Evolutionary conservation across 306 rosid genomes (phyloP).

Genomic region (Alnus glutinosa): DNA sequence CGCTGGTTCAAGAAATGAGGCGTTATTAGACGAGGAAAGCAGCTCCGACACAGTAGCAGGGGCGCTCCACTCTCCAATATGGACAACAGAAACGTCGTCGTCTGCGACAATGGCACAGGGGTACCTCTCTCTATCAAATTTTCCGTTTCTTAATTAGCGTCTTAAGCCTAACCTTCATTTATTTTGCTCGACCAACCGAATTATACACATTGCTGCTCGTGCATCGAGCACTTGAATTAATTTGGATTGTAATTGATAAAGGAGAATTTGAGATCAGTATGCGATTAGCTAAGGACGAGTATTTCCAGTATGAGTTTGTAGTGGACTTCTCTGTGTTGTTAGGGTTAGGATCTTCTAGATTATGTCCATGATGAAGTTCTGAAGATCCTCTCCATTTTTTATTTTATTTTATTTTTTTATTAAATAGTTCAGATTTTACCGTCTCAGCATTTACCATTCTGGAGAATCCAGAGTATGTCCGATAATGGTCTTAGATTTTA

Average conservation of each 20-base stretch:
- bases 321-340: not conserved
- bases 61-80: conserved; percentile 25
- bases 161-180: not conserved
- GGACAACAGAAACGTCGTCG: conserved; percentile 87
- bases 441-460: no score
- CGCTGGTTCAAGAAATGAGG: conserved; percentile 22
- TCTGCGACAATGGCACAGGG: conserved; percentile 99
- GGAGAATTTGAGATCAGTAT: not conserved
- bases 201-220: not conserved
- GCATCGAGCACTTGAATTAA: not conserved
- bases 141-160: not conserved
- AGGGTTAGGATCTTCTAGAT: not conserved
- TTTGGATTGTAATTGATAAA: not conserved
- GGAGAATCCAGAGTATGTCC: no score
- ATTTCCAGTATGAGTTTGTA: not conserved
- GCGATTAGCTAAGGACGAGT: not conserved
- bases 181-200: conserved; percentile 11
- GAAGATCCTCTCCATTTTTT: not conserved
- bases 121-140: conserved; percentile 30
- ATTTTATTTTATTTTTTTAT: not conserved
- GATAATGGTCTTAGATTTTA: no score
- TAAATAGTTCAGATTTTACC: not conserved
- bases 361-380: not conserved
- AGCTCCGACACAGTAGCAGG: not conserved
- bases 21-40: conserved; percentile 1